Conservation (phyloP, 2,329 filamentous ascomycete species). For the Colletotrichum somersetense region DNA sequence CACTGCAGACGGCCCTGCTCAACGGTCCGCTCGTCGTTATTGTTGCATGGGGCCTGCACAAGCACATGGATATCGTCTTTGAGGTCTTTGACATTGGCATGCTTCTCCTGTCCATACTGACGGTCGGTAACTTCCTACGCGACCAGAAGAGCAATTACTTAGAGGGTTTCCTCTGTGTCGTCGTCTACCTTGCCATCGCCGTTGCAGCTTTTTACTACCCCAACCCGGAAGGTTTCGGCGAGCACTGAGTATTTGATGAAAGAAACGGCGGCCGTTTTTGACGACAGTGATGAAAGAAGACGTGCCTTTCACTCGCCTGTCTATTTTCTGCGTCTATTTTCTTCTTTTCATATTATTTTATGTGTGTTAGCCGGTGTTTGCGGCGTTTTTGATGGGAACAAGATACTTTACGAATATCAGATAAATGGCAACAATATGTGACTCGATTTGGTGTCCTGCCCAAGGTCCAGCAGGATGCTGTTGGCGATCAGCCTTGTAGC, state of each 20-base stretch:
- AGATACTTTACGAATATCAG: neutral
- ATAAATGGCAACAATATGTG: neutral
- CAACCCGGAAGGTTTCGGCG: constrained; percentile 49
- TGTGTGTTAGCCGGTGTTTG: neutral
- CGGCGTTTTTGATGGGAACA: neutral
- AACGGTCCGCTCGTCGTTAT: constrained; percentile 88
- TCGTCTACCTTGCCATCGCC: constrained; percentile 72
- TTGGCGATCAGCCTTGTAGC: neutral
- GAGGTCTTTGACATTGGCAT: constrained; percentile 88
- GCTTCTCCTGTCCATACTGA: constrained; percentile 85
- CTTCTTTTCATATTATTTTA: too few relatives aligned
- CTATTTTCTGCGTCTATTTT: neutral
- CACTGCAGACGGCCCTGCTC: constrained; percentile 89
- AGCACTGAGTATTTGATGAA: neutral
- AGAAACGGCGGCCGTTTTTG: neutral
- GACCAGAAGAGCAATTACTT: constrained; percentile 93
- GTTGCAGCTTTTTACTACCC: constrained; percentile 70
- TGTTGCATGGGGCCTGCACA: constrained; percentile 82
- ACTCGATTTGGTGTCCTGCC: neutral
- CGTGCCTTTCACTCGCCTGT: neutral
- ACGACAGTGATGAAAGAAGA: constrained; percentile 2
- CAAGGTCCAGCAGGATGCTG: neutral
- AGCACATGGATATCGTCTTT: constrained; percentile 84
- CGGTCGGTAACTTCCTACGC: constrained; percentile 87
- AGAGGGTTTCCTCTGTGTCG: constrained; percentile 84